Evolutionary conservation across 129 eudicot genomes (phyloP), one percentile per base, ranked within the genome.

Genomic region (Silybum marianum): DNA sequence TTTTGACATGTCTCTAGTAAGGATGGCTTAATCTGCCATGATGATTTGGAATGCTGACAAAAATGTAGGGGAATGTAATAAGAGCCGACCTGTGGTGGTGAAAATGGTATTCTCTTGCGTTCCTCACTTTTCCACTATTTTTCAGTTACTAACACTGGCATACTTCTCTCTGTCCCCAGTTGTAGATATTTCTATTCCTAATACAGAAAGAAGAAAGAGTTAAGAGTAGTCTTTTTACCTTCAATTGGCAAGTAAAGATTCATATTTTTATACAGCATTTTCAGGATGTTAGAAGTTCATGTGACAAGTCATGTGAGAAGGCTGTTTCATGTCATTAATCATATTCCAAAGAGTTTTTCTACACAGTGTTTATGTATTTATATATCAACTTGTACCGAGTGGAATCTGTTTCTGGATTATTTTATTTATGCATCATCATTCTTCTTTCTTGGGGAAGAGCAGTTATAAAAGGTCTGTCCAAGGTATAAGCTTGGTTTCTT

Each of bases 401-500:
- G 22, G 8, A 54, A 54, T 54, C 22, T 54, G 23, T 58, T 58
- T 58, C 26, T 65, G 69, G 30, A 21, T 21, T 65, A 23, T 67
- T 34, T 14, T 16, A 38, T 58, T 13, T 62, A n/a, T 25, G 73
- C 19, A 58, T 6, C 69, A 22, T 26, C 8, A 24, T 3, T n/a
- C 46, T n/a, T 65, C 30, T 65, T 65, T 65, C 28, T 23, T 65
- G 26, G 69, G 69, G 16, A 16, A 19, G 14, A 65, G 16, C 69
- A 23, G 28, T 65, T 65, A 8, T 63, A 22, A 63, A 22, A 22
- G 69, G 26, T 23, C 67, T 18, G 22, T 18, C 10, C 24, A 60
- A 71, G 21, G 9, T 71, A 51, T 42, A 22, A 71, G 32, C 40
- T 75, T 48, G 39, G 16, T 74, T 76, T 51, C 72, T 58, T 71